These are phyloP conservation scores for Cucurbita moschata DNA, from an alignment of 306 rosid species.

Conservation along the genomic window DNA sequence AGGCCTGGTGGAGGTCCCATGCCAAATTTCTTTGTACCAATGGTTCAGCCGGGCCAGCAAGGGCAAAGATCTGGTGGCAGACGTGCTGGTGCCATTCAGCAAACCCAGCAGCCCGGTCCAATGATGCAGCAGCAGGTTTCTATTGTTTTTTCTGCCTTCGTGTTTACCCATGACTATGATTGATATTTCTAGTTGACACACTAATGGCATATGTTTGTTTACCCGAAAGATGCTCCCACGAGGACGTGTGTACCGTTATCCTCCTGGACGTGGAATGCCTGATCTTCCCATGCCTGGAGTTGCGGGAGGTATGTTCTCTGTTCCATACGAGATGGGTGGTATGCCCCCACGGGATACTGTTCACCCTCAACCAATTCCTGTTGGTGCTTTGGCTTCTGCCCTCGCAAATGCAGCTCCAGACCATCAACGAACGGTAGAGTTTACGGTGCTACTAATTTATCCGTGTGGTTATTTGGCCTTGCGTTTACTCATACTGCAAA, in stretches of 20 bases:
- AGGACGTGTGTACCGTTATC: conserved; percentile 86
- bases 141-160: neutral
- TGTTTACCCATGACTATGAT: neutral
- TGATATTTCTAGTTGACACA: neutral
- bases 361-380: conserved; percentile 61
- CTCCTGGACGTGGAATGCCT: conserved; percentile 73
- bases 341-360: conserved; percentile 73
- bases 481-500: neutral
- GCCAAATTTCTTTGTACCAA: conserved; percentile 89
- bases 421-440: conserved; percentile 83
- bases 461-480: neutral
- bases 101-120: conserved; percentile 78
- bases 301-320: conserved; percentile 92
- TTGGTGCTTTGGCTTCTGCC: conserved; percentile 89
- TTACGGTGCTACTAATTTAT: neutral
- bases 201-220: conserved; percentile 7
- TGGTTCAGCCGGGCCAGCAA: conserved; percentile 97
- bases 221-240: conserved; percentile 72
- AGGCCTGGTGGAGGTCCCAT: conserved; percentile 96
- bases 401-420: conserved; percentile 90
- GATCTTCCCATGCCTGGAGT: conserved; percentile 90
- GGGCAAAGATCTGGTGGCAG: conserved; percentile 97
- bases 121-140: conserved; percentile 84
- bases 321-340: conserved; percentile 79
- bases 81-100: conserved; percentile 71